Percentiles rank a stretch among this genome's conserved stretches.
Conservation (phyloP, 1,284 basidiomycete species). For the Cryptococcus maquisensis region DNA sequence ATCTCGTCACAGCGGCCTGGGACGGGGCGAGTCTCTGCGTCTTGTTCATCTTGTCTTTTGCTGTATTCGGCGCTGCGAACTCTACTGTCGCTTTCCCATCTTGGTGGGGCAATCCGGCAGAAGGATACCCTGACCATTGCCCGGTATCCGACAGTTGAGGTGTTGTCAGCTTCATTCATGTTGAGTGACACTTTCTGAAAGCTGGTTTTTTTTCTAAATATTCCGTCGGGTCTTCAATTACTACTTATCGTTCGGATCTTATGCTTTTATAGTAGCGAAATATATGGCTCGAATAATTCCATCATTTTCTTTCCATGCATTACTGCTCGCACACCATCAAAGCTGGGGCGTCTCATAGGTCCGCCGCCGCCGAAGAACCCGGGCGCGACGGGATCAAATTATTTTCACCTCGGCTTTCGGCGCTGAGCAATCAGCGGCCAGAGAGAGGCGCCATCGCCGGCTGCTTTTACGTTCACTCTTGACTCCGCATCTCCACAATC, state of each 20-base stretch:
- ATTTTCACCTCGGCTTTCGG: not conserved
- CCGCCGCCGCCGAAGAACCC: too few species aligned
- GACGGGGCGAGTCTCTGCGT: slow-evolving; percentile 48
- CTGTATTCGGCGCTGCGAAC: slow-evolving; percentile 26
- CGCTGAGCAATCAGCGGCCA: not conserved
- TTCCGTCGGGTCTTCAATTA: too few species aligned
- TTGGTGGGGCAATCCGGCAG: slow-evolving; percentile 28
- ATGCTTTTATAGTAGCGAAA: too few species aligned
- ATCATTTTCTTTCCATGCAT: too few species aligned
- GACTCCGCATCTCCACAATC: not conserved
- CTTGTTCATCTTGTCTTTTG: slow-evolving; percentile 49
- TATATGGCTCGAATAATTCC: too few species aligned
- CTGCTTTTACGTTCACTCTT: too few species aligned
- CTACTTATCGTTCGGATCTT: too few species aligned
- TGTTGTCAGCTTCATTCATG: too few species aligned
- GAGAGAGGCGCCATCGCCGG: not conserved
- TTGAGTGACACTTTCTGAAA: too few species aligned
- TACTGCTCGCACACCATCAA: too few species aligned
- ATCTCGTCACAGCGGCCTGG: slow-evolving; percentile 33
- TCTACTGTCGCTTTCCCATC: slow-evolving; percentile 16
- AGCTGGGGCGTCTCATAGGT: too few species aligned
- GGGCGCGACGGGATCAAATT: not conserved
- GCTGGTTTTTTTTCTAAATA: too few species aligned
- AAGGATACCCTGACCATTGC: slow-evolving; percentile 18
- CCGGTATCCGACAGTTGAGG: slow-evolving; percentile 1